phyloP scores from a whole-genome alignment of 176 grass and related monocot genomes.

The Carex pumila region DNA sequence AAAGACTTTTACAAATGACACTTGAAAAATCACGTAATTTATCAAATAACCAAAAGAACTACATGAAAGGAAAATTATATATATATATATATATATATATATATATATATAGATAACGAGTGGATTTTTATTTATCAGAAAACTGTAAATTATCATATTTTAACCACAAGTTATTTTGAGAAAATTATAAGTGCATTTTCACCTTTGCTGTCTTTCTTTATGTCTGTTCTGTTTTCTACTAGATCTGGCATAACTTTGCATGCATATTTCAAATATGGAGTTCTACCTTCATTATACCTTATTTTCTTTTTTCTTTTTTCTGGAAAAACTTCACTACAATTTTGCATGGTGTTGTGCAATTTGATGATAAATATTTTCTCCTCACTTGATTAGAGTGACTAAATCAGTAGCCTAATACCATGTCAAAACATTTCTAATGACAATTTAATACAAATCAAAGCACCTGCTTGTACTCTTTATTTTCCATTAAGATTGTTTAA shows the following conservation, averaged over 20 bases:
- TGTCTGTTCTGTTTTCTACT: not conserved
- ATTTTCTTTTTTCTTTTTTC: not conserved
- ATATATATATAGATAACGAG: not conserved
- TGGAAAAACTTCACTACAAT: not conserved
- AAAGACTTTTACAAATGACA: not conserved
- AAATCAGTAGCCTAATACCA: not conserved
- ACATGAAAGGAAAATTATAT: not conserved
- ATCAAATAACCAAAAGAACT: not conserved
- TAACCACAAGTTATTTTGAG: not conserved
- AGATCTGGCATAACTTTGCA: not conserved
- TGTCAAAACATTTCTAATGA: not conserved
- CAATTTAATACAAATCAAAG: not conserved
- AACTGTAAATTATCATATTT: not conserved
- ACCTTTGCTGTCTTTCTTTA: not conserved
- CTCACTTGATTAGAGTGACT: not conserved
- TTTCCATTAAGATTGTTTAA: not conserved
- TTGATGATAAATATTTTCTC: not conserved
- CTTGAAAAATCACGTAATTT: not conserved
- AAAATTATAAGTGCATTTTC: not conserved
- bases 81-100: too few relatives aligned
- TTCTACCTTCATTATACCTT: not conserved
- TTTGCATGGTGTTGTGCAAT: constrained; percentile 7
- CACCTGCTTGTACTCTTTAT: not conserved
- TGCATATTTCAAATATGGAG: not conserved
- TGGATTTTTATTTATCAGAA: not conserved